Evolutionary conservation across 257 asterid species (phyloP).

Genomic region (Lycium ferocissimum): DNA sequence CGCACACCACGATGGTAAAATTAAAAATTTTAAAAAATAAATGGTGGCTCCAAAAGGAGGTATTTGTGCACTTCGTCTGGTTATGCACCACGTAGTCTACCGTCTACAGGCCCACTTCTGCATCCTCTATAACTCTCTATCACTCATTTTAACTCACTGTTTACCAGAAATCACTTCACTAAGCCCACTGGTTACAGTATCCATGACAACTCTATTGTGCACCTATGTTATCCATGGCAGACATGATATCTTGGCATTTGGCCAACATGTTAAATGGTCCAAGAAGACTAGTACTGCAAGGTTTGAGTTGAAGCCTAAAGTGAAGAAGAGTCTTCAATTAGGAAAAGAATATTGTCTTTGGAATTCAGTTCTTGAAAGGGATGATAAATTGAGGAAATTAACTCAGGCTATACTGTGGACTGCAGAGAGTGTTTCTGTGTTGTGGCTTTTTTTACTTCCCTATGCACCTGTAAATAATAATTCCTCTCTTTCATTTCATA

Average conservation of each 20-base stretch:
- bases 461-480: conserved; percentile 87
- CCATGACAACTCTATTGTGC: background rate
- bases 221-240: no score
- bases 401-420: conserved; percentile 64
- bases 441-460: conserved; percentile 95
- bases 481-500: background rate
- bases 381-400: conserved; percentile 55
- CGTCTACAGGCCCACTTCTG: no score
- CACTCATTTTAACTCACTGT: no score
- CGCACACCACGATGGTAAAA: no score
- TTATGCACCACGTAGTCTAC: no score
- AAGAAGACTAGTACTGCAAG: background rate
- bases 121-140: no score
- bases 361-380: conserved; percentile 55
- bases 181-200: background rate
- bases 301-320: no score
- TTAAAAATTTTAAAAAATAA: no score
- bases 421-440: conserved; percentile 69
- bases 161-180: no score
- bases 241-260: conserved; percentile 15
- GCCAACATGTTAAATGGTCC: conserved; percentile 25
- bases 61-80: no score
- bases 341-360: conserved; percentile 42
- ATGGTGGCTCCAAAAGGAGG: no score
- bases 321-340: conserved; percentile 29